Evolutionary conservation across 169 alveolate genomes (phyloP).

Genomic region (Cryptosporidium canis): DNA sequence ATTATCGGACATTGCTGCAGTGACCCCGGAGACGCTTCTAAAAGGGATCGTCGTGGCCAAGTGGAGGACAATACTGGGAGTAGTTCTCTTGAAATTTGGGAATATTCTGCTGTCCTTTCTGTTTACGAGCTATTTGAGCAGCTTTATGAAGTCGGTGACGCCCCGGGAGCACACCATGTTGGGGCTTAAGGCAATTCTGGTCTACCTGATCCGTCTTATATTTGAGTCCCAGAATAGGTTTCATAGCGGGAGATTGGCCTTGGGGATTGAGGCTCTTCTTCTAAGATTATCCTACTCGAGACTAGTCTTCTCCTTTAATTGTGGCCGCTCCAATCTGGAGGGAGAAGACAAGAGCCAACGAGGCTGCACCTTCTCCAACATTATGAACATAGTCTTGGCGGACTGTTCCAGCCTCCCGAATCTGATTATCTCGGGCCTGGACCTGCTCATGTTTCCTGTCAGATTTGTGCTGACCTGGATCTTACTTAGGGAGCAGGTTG

Average conservation of each 20-base stretch:
- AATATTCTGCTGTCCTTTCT: neutral
- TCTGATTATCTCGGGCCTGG: slow-evolving; percentile 12
- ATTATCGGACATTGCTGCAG: neutral
- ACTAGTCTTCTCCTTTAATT: neutral
- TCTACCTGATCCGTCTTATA: slow-evolving; percentile 1
- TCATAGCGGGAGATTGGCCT: slow-evolving; percentile 13
- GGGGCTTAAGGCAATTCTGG: slow-evolving; percentile 1
- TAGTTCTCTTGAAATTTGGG: slow-evolving; percentile 2
- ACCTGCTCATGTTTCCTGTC: slow-evolving; percentile 22
- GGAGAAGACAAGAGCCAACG: neutral
- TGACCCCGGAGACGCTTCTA: neutral
- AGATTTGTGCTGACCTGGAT: slow-evolving; percentile 46
- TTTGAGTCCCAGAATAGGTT: slow-evolving; percentile 44
- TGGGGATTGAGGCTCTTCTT: slow-evolving; percentile 14
- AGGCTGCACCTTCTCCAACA: neutral
- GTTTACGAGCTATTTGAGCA: neutral
- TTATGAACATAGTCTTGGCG: slow-evolving; percentile 9
- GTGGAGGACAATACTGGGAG: neutral
- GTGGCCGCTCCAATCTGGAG: neutral
- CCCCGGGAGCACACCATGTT: neutral
- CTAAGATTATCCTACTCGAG: slow-evolving; percentile 7
- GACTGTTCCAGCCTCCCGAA: slow-evolving; percentile 59
- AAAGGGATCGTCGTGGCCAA: neutral
- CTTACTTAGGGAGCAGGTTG: slow-evolving; percentile 22
- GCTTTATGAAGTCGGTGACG: neutral